These are phyloP conservation scores for Sporothrix euskadiensis DNA, from an alignment of 2,329 filamentous ascomycete genomes.

Conservation along the genomic window DNA sequence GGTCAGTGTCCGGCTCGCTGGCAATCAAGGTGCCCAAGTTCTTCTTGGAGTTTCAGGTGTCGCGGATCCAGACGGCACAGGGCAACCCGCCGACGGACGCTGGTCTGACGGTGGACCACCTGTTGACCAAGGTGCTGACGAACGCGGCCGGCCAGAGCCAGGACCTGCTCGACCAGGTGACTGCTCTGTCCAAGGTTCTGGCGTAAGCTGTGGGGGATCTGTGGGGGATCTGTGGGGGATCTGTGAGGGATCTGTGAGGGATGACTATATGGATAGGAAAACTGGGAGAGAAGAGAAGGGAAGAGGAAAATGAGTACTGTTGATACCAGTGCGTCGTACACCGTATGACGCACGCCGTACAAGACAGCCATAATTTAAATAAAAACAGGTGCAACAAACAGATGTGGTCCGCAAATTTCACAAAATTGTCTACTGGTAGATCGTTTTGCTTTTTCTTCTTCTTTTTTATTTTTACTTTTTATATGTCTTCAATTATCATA, in stretches of 20 bases:
- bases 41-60: conserved; percentile 61
- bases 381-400: neutral
- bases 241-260: neutral
- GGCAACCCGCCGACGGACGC: conserved; percentile 55
- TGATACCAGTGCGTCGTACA: neutral
- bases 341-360: neutral
- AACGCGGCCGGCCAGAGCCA: conserved; percentile 54
- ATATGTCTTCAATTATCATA: neutral
- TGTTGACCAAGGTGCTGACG: conserved; percentile 58
- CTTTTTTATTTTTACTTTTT: neutral
- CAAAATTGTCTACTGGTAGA: conserved; percentile 2
- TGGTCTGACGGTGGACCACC: conserved; percentile 56
- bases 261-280: neutral
- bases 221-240: too few relatives aligned
- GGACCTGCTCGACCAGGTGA: conserved; percentile 55
- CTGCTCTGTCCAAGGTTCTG: conserved; percentile 40
- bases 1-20: conserved; percentile 54
- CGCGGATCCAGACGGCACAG: conserved; percentile 60
- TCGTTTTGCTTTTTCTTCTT: neutral
- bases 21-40: conserved; percentile 64
- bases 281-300: neutral
- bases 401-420: neutral
- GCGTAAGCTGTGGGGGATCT: conserved; percentile 12
- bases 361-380: neutral
- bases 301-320: neutral